Evolutionary conservation across 805 yeast species (phyloP).

Genomic region (Hanseniaspora opuntiae): DNA sequence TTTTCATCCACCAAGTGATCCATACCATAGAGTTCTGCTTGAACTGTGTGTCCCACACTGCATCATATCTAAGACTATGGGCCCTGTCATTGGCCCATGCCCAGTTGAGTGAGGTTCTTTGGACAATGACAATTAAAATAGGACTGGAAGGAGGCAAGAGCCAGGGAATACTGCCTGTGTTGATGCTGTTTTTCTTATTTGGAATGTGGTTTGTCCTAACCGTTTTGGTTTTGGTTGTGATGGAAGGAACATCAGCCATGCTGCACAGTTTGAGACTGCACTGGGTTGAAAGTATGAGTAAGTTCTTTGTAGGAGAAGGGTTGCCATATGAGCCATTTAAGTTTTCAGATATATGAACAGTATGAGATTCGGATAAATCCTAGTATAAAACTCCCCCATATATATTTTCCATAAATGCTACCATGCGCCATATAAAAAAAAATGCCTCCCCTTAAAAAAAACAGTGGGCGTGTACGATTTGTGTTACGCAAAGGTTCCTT

Average conservation of each 20-base stretch:
- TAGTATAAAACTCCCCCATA: too few species aligned
- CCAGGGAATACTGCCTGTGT: slow-evolving; percentile 29
- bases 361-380: too few species aligned
- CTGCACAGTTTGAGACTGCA: slow-evolving; percentile 62
- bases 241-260: slow-evolving; percentile 84
- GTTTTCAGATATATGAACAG: slow-evolving; percentile 23
- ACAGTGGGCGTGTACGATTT: too few species aligned
- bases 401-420: too few species aligned
- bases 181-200: slow-evolving; percentile 47
- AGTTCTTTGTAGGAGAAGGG: slow-evolving; percentile 69
- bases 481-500: too few species aligned
- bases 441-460: too few species aligned
- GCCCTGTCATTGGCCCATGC: slow-evolving; percentile 69
- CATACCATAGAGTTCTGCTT: slow-evolving; percentile 71
- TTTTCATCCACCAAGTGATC: slow-evolving; percentile 66
- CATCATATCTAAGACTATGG: slow-evolving; percentile 66
- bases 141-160: slow-evolving; percentile 45
- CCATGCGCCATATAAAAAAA: too few species aligned
- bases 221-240: slow-evolving; percentile 52
- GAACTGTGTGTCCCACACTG: slow-evolving; percentile 69
- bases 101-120: slow-evolving; percentile 59
- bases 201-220: slow-evolving; percentile 67
- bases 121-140: slow-evolving; percentile 61
- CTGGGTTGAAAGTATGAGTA: slow-evolving; percentile 76
- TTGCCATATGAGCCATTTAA: slow-evolving; percentile 51